Conservation (phyloP, 805 yeast genomes). For the Metschnikowia amazonensis region DNA sequence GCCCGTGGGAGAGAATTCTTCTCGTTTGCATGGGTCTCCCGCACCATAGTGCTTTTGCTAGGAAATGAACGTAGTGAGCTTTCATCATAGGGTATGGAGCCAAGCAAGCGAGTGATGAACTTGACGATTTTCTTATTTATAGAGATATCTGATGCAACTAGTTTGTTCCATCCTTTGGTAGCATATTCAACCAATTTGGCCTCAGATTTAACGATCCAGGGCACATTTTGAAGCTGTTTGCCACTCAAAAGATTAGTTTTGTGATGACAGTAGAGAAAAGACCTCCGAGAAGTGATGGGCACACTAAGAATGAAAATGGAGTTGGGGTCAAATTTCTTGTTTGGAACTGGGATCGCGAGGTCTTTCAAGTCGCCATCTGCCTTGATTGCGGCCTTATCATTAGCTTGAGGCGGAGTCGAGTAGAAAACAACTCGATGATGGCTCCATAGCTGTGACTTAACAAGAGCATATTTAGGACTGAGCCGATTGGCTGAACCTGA, state of each 20-base stretch:
- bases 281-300: constrained; percentile 62
- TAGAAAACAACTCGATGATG: not conserved
- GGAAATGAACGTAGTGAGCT: constrained; percentile 74
- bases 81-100: constrained; percentile 76
- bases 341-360: not conserved
- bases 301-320: constrained; percentile 63
- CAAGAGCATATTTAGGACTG: not conserved
- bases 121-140: constrained; percentile 59
- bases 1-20: constrained; percentile 9
- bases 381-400: not conserved
- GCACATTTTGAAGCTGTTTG: constrained; percentile 26
- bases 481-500: not conserved
- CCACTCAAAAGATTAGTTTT: constrained; percentile 27
- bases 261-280: constrained; percentile 69
- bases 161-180: constrained; percentile 55
- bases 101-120: constrained; percentile 49
- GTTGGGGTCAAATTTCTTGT: constrained; percentile 22
- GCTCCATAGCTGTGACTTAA: not conserved
- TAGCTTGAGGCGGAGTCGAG: constrained; percentile 1
- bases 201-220: constrained; percentile 41
- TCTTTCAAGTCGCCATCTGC: not conserved
- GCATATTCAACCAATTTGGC: constrained; percentile 48
- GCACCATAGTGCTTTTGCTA: constrained; percentile 53
- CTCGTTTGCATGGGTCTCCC: constrained; percentile 40
- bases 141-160: constrained; percentile 50